Conservation (phyloP, 345 rosid genomes). For the Lumnitzera racemosa region DNA sequence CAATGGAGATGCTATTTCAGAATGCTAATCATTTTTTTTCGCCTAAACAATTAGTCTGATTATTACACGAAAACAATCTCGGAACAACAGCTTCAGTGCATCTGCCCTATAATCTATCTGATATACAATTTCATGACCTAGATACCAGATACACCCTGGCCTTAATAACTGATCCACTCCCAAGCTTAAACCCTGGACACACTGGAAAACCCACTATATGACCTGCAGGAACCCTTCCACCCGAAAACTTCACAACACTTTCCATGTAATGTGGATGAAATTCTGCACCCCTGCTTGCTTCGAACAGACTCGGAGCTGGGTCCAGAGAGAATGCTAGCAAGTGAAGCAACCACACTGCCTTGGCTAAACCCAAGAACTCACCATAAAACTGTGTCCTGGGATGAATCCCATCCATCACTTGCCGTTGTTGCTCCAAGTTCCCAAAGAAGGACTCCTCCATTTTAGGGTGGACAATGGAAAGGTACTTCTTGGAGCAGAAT, state of each 20-base stretch:
- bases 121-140: conserved; percentile 18
- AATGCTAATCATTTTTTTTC: too few relatives aligned
- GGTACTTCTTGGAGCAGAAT: conserved; percentile 77
- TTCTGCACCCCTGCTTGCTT: conserved; percentile 77
- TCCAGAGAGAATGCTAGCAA: conserved; percentile 88
- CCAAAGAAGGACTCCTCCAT: conserved; percentile 97
- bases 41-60: too few relatives aligned
- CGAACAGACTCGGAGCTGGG: conserved; percentile 74
- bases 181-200: conserved; percentile 84
- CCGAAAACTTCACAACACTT: conserved; percentile 55
- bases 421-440: conserved; percentile 56
- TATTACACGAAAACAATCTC: too few relatives aligned
- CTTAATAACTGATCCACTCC: conserved; percentile 66
- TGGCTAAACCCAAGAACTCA: conserved; percentile 71
- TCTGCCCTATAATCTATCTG: not conserved
- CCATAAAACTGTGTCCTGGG: conserved; percentile 80
- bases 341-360: conserved; percentile 89
- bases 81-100: too few relatives aligned
- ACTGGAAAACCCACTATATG: conserved; percentile 79
- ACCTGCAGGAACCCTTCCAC: conserved; percentile 58
- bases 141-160: conserved; percentile 75
- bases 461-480: conserved; percentile 76
- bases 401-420: conserved; percentile 61
- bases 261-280: conserved; percentile 83
- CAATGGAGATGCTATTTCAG: too few relatives aligned